phyloP scores from a whole-genome alignment of 768 basidiomycete genomes.

The Tephrocybe sp. region DNA sequence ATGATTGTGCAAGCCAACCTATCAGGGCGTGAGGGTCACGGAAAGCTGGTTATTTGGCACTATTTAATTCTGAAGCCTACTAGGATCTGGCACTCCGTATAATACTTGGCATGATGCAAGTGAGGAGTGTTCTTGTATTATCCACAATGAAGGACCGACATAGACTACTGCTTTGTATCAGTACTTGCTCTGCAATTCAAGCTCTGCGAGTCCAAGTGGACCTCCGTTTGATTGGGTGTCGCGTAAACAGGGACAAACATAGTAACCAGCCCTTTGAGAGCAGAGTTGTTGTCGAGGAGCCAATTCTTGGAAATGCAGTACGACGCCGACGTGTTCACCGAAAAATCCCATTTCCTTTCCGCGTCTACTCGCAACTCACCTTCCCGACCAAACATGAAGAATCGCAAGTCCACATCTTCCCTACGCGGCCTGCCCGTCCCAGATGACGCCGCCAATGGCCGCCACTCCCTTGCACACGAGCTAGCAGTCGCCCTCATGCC shows the following conservation, averaged over 20 bases:
- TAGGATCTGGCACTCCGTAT: no score
- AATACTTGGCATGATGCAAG: no score
- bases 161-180: no score
- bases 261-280: slow-evolving; percentile 6
- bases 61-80: slow-evolving; percentile 10
- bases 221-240: slow-evolving; percentile 10
- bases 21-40: no score
- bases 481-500: slow-evolving; percentile 86
- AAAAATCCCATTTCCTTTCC: slow-evolving; percentile 32
- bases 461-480: slow-evolving; percentile 82
- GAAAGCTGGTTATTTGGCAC: slow-evolving; percentile 5
- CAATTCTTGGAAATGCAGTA: slow-evolving; percentile 19
- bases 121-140: no score
- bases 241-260: slow-evolving; percentile 22
- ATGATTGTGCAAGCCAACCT: slow-evolving; percentile 18
- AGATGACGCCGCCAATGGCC: slow-evolving; percentile 43
- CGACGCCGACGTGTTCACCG: slow-evolving; percentile 25
- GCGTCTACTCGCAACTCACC: slow-evolving; percentile 34
- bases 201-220: background rate
- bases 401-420: slow-evolving; percentile 50
- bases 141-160: no score
- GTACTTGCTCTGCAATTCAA: no score
- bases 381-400: slow-evolving; percentile 30
- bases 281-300: background rate
- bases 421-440: slow-evolving; percentile 40